Evolutionary conservation across 768 basidiomycete genomes (phyloP).

Genomic region (Mycena galericulata): DNA sequence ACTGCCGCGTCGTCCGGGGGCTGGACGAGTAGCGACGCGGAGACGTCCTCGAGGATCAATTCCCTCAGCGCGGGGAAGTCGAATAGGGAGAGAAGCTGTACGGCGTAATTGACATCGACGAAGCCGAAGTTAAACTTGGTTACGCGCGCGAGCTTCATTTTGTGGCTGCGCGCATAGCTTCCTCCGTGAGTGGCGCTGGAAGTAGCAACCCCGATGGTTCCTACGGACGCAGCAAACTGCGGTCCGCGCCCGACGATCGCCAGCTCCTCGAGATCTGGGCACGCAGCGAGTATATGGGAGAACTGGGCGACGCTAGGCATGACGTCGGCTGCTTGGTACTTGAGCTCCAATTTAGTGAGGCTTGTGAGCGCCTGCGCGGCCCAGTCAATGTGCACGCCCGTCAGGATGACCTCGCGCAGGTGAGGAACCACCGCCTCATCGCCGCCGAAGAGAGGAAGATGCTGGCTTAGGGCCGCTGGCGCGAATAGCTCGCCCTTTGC

Average conservation of each 20-base stretch:
- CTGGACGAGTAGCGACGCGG: conserved; percentile 49
- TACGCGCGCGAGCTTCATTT: conserved; percentile 46
- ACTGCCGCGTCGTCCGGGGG: conserved; percentile 49
- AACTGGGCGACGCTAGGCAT: conserved; percentile 65
- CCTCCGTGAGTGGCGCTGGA: not conserved
- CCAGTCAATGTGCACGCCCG: conserved; percentile 74
- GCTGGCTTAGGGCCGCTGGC: conserved; percentile 53
- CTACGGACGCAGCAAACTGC: conserved; percentile 37
- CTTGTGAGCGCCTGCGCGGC: conserved; percentile 45
- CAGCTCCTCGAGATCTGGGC: conserved; percentile 55
- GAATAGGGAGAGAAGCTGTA: conserved; percentile 53
- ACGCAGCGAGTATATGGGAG: conserved; percentile 53
- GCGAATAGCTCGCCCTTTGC: conserved; percentile 56
- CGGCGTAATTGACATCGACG: conserved; percentile 53
- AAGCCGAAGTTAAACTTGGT: conserved; percentile 56
- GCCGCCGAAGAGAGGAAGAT: conserved; percentile 61
- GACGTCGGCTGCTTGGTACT: conserved; percentile 68
- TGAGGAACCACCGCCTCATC: conserved; percentile 33
- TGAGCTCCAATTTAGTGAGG: conserved; percentile 62
- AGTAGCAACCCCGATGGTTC: not conserved
- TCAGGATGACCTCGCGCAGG: conserved; percentile 58
- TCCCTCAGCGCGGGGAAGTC: conserved; percentile 50
- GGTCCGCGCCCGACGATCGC: conserved; percentile 69
- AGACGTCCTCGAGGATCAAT: conserved; percentile 61
- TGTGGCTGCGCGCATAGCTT: not conserved